Conservation (phyloP, 805 yeast genomes). For the Ogataea minuta region DNA sequence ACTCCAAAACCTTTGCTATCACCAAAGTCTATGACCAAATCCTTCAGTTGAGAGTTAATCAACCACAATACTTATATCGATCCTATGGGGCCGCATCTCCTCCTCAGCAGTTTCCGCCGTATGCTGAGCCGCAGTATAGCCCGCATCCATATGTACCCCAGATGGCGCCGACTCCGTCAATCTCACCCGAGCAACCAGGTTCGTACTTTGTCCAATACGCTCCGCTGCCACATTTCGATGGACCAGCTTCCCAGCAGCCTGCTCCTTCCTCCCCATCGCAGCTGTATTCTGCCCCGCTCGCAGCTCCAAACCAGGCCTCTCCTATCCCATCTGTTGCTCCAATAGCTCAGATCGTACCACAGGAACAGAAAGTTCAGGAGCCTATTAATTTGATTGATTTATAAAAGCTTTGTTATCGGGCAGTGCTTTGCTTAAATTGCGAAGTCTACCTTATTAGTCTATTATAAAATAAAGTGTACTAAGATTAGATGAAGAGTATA, state of each 20-base stretch:
- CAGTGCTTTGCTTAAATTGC: slow-evolving; percentile 5
- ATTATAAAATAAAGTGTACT: too few species aligned
- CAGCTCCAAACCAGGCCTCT: slow-evolving; percentile 2
- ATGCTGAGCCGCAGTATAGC: slow-evolving; percentile 3
- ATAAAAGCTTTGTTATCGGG: slow-evolving; percentile 6
- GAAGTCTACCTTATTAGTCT: not conserved
- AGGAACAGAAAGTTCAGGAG: slow-evolving; percentile 12
- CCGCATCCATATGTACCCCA: not conserved
- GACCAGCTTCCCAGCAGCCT: slow-evolving; percentile 1
- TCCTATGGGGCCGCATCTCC: slow-evolving; percentile 5
- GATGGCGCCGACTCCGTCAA: not conserved
- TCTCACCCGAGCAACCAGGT: slow-evolving; percentile 4
- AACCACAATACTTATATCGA: slow-evolving; percentile 11
- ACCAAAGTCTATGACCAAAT: slow-evolving; percentile 73
- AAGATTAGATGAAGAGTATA: not conserved
- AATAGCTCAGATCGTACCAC: too few species aligned
- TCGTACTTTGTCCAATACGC: slow-evolving; percentile 15
- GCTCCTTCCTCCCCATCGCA: slow-evolving; percentile 17
- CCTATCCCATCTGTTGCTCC: not conserved
- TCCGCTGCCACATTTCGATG: slow-evolving; percentile 9
- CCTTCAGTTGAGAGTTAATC: slow-evolving; percentile 52
- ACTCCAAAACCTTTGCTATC: slow-evolving; percentile 73
- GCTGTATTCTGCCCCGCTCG: slow-evolving; percentile 15
- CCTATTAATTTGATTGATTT: slow-evolving; percentile 25
- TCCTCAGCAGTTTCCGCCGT: slow-evolving; percentile 1